Evolutionary conservation across 176 grass and related monocot species (phyloP).

Genomic region (Oryza longistaminata): DNA sequence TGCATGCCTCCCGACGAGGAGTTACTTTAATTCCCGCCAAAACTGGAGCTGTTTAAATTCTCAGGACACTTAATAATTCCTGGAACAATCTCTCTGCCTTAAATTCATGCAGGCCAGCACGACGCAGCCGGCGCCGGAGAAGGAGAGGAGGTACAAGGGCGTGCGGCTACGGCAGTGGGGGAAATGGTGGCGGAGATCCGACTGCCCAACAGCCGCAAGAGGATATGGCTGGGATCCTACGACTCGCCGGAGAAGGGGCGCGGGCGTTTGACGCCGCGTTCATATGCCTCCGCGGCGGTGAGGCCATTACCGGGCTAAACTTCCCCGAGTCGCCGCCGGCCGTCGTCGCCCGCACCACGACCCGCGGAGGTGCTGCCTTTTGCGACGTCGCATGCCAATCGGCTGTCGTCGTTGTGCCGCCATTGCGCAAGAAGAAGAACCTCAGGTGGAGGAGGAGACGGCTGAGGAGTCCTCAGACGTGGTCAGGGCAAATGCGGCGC

Average conservation of each 20-base stretch:
- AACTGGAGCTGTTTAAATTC: too few relatives aligned
- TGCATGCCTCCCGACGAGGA: too few relatives aligned
- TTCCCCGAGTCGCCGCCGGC: slow-evolving; percentile 41
- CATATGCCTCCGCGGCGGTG: slow-evolving; percentile 49
- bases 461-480: neutral
- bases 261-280: slow-evolving; percentile 58
- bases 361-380: slow-evolving; percentile 30
- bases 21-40: too few relatives aligned
- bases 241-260: slow-evolving; percentile 51
- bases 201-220: slow-evolving; percentile 50
- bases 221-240: slow-evolving; percentile 56
- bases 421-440: neutral
- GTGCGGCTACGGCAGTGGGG: slow-evolving; percentile 65
- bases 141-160: slow-evolving; percentile 23
- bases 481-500: neutral
- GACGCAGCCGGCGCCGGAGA: neutral
- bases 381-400: slow-evolving; percentile 25
- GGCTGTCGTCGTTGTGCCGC: neutral
- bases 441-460: neutral
- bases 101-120: neutral
- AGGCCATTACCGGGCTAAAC: slow-evolving; percentile 34
- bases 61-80: too few relatives aligned
- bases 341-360: slow-evolving; percentile 5
- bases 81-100: too few relatives aligned
- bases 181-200: slow-evolving; percentile 69